Conservation (phyloP, 1,139 yeast species). For the Yueomyces sp. region DNA sequence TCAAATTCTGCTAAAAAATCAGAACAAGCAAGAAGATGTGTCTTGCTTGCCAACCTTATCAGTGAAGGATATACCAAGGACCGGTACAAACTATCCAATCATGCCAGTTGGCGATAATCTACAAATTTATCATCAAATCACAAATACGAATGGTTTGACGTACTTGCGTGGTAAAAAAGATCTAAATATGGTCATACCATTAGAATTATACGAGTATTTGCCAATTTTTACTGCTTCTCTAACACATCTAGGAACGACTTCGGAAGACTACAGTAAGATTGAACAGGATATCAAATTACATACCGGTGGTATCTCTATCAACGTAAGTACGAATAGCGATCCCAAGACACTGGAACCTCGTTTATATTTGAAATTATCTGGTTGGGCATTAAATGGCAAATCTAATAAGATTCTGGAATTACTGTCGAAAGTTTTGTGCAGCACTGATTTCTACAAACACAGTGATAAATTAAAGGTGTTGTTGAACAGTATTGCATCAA, state of each 20-base stretch:
- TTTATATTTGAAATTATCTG: slow-evolving; percentile 45
- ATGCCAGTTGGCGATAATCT: slow-evolving; percentile 8
- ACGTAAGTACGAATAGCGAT: slow-evolving; percentile 42
- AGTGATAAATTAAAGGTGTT: slow-evolving; percentile 61
- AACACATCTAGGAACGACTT: slow-evolving; percentile 71
- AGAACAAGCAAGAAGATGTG: slow-evolving; percentile 54
- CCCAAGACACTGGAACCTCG: slow-evolving; percentile 30
- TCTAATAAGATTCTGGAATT: slow-evolving; percentile 46
- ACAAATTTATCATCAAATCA: slow-evolving; percentile 31
- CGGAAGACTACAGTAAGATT: slow-evolving; percentile 60
- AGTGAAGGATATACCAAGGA: slow-evolving; percentile 56
- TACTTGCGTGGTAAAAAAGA: slow-evolving; percentile 53
- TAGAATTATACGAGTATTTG: slow-evolving; percentile 49
- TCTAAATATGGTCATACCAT: slow-evolving; percentile 42
- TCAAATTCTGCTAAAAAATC: slow-evolving; percentile 31
- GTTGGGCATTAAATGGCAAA: slow-evolving; percentile 64
- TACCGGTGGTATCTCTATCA: slow-evolving; percentile 75
- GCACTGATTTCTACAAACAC: slow-evolving; percentile 55
- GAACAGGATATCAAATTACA: slow-evolving; percentile 73
- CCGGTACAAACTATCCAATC: slow-evolving; percentile 33
- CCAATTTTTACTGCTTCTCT: slow-evolving; percentile 72
- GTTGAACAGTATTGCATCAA: slow-evolving; percentile 63
- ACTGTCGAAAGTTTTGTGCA: slow-evolving; percentile 54
- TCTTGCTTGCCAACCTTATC: slow-evolving; percentile 70
- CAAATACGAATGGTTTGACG: slow-evolving; percentile 65